Base-by-base conservation (phyloP, 169 alveolate species). In the Eimeria sp. region DNA sequence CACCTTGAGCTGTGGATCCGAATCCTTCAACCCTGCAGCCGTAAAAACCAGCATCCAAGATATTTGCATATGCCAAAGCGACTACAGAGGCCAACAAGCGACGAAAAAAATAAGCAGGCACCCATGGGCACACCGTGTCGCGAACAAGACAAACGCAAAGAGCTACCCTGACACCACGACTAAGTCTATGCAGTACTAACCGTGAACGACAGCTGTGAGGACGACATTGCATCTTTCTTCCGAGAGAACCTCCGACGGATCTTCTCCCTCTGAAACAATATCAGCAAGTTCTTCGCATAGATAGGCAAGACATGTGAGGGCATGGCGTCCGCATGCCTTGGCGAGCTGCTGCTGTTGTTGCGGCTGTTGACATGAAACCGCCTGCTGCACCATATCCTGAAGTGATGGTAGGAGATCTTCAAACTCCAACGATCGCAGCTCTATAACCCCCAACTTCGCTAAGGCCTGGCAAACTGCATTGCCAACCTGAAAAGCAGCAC, bases 151-250 rank as follows among this genome's bases (percentile, higher is more conserved):
- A 58, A 30, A 60, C 0, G 11, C 64, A 37, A 25, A 2, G 64
- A 8, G 43, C 54, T 64, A 27, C 11, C 16, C 58, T 6, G 66
- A 16, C 76, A 18, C 56, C 43, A 18, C 40, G 27, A 14, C 72
- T 4, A 27, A 40, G 95, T 54, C 25, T 14, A 52, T 2, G 40
- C 54, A 20, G 33, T 4, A 56, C 87, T 25, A 60, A 88, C 97
- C 97, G 37, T 96, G 98, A n/a, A 96, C 97, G 13, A 97, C 97
- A 14, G 97, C 97, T 30, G 98, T 97, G 76, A 97, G 96, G n/a
- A 96, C 96, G 60, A 95, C 96, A 97, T 97, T 97, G 89, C 97
- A 93, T 88, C 95, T 89, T 13, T 96, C 97, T 54, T 95, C 91
- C 37, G 97, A 83, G 72, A 97, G 74, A 43, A 96, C 95, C 30